Conservation (phyloP, 805 yeast species). For the Cyberlindnera sargentensis region DNA sequence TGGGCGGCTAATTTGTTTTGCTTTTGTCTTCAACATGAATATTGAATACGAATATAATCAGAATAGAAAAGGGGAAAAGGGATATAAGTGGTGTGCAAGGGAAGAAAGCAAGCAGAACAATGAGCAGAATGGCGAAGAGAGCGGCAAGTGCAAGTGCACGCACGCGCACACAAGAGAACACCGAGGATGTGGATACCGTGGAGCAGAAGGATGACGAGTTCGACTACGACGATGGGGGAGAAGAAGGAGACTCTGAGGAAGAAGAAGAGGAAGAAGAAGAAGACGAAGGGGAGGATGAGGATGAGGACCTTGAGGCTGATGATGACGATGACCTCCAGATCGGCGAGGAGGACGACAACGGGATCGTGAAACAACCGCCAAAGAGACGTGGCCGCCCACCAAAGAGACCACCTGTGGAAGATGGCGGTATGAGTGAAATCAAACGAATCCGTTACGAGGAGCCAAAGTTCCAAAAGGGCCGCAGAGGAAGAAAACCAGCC, state of each 20-base stretch:
- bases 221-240: constrained; percentile 23
- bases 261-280: constrained; percentile 15
- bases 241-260: constrained; percentile 23
- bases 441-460: constrained; percentile 9
- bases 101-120: too few species aligned
- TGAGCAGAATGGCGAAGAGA: neutral
- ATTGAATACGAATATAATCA: too few species aligned
- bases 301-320: constrained; percentile 3
- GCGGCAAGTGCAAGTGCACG: neutral
- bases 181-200: constrained; percentile 1
- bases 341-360: constrained; percentile 23
- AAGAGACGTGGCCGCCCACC: constrained; percentile 18
- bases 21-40: too few species aligned
- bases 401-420: constrained; percentile 21
- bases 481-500: constrained; percentile 35
- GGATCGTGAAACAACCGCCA: constrained; percentile 16
- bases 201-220: constrained; percentile 40
- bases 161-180: neutral
- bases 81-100: too few species aligned
- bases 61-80: too few species aligned
- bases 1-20: too few species aligned
- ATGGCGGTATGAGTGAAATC: constrained; percentile 10
- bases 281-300: constrained; percentile 5
- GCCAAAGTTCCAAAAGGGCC: constrained; percentile 21
- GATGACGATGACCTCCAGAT: constrained; percentile 22